Evolutionary conservation across 345 rosid genomes (phyloP), one percentile per base, ranked within the genome.

Genomic region (Noccaea bulbosa): DNA sequence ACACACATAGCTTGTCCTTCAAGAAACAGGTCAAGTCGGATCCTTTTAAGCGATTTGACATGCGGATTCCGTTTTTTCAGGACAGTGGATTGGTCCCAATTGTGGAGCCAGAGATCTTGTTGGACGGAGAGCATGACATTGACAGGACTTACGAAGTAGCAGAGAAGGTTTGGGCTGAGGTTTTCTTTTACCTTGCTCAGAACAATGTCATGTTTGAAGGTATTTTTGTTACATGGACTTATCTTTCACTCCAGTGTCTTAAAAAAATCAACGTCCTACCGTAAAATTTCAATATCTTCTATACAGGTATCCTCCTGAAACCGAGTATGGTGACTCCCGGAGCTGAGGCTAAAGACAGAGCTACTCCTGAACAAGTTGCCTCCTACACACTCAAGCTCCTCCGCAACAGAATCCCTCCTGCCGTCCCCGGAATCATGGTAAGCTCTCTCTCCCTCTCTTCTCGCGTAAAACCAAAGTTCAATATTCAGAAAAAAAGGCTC

Each of bases 291-390:
- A 57, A 22, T n/a, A 27, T 50, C 33, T 33, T 59, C 2, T 51
- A 14, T 20, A 33, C 4, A 73, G 77, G 77, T 48, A 94, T 94
- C 79, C 97, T 94, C 67, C 80, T 94, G 51, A 94, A 94, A 81
- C 99, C 99, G 7, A 94, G 97, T 85, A 94, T 94, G 99, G 99
- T 94, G 39, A 94, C 97, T 51, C 99, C 99, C 10, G 99, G 99
- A 9, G 99, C 96, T 34, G 99, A 89, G 80, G 85, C 89, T 79
- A 91, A 88, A 76, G 97, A 88, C 11, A 86, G 44, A 73, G 97
- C 90, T 62, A 88, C 84, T 34, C 99, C 99, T 45, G 75, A 86
- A 62, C 82, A 87, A 63, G 99, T 94, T 66, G 89, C 97, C 11
- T 80, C 86, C 0, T 91, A 89, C 96, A 94, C 97, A 53, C 99